Conservation (phyloP, 345 rosid species). For the Lenwebbia sp. region DNA sequence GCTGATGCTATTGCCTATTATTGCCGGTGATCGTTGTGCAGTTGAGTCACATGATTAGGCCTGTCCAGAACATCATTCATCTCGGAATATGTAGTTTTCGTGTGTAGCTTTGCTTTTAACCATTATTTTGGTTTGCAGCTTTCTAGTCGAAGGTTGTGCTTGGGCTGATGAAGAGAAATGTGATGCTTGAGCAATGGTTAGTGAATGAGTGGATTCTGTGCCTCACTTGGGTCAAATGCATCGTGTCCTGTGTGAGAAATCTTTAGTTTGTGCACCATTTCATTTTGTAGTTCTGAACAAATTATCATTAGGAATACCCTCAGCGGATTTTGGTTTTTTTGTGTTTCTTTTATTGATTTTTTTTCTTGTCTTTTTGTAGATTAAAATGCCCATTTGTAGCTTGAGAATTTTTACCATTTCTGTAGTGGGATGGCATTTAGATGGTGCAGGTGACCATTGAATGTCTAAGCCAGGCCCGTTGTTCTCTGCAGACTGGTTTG, state of each 20-base stretch:
- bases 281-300: neutral
- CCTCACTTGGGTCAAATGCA: neutral
- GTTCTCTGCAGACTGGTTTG: neutral
- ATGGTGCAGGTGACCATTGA: neutral
- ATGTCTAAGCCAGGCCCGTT: neutral
- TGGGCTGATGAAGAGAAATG: constrained; percentile 15
- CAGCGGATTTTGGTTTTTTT: neutral
- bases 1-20: neutral
- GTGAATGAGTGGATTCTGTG: neutral
- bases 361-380: neutral
- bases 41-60: neutral
- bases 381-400: neutral
- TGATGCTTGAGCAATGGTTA: constrained; percentile 11
- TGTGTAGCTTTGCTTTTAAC: neutral
- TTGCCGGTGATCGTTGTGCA: neutral
- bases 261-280: neutral
- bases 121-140: neutral
- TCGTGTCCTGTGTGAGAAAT: neutral
- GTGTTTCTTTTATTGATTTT: neutral
- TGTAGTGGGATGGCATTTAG: neutral
- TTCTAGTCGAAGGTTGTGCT: neutral
- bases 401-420: neutral
- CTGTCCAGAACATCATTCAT: neutral
- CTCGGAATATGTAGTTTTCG: neutral
- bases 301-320: neutral